These are phyloP conservation scores for Volvox carteri DNA, from an alignment of 163 green algal species.

Conservation along the genomic window DNA sequence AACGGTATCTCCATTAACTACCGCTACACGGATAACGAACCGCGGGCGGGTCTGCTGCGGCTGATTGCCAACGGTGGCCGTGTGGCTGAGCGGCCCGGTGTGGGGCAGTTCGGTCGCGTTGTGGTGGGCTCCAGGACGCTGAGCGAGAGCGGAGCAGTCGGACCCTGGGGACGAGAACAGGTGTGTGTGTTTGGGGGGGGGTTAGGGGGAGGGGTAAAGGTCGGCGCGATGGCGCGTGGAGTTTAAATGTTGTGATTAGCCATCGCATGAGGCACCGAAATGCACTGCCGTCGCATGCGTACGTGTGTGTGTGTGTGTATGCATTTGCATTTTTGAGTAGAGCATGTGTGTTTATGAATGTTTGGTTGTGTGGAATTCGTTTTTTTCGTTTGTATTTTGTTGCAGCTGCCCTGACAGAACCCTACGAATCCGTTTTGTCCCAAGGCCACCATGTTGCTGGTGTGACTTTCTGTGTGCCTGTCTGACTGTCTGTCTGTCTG, in stretches of 20 bases:
- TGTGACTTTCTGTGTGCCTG: no score
- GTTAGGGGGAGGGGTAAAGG: constrained; percentile 56
- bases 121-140: constrained; percentile 82
- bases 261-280: no score
- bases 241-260: neutral
- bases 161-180: constrained; percentile 84
- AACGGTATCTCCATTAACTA: constrained; percentile 98
- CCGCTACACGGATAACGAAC: constrained; percentile 91
- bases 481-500: no score
- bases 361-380: no score
- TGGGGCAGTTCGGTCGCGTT: constrained; percentile 48
- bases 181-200: neutral
- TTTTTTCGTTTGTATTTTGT: no score
- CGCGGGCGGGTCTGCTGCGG: constrained; percentile 88
- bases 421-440: no score
- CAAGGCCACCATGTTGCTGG: no score
- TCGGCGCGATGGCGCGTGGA: constrained; percentile 60
- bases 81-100: constrained; percentile 64
- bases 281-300: no score
- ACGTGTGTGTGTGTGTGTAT: no score
- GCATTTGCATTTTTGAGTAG: no score
- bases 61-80: constrained; percentile 89
- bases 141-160: constrained; percentile 89
- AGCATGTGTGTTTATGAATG: no score
- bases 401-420: no score